These are phyloP conservation scores for Acanthamoeba royreba DNA, from an alignment of 208 protist genomes.

Conservation along the genomic window DNA sequence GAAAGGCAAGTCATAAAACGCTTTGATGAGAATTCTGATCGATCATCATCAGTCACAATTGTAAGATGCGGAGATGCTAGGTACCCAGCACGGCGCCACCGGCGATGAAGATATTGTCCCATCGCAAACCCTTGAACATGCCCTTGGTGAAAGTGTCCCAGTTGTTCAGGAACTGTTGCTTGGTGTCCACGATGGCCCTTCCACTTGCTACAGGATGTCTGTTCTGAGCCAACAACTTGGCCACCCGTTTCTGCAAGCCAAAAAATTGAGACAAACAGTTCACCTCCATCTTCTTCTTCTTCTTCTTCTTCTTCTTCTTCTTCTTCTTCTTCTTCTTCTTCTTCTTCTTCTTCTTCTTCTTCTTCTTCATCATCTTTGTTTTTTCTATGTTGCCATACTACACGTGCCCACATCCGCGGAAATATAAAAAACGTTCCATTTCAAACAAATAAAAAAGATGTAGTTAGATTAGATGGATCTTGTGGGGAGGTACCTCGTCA, in stretches of 20 bases:
- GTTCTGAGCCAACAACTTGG: slow-evolving; percentile 6
- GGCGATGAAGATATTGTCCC: slow-evolving; percentile 71
- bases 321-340: too few species aligned
- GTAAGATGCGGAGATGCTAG: background rate
- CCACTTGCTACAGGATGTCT: background rate
- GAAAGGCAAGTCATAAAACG: background rate
- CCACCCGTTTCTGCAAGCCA: background rate
- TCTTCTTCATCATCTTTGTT: too few species aligned
- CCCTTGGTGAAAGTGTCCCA: slow-evolving; percentile 56
- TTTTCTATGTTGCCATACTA: too few species aligned
- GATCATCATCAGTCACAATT: background rate
- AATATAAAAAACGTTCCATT: too few species aligned
- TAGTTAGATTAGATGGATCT: background rate
- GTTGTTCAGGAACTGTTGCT: slow-evolving; percentile 24
- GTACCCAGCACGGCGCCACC: slow-evolving; percentile 65
- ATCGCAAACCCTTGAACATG: slow-evolving; percentile 61
- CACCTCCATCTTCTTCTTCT: too few species aligned
- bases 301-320: too few species aligned
- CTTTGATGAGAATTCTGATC: background rate
- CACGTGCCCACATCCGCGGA: too few species aligned
- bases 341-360: too few species aligned
- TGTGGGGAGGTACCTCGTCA: background rate
- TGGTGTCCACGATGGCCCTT: background rate
- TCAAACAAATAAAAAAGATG: too few species aligned
- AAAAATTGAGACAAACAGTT: background rate